Conservation (phyloP, 106 monocot genomes). For the Dioscorea zingiberensis region DNA sequence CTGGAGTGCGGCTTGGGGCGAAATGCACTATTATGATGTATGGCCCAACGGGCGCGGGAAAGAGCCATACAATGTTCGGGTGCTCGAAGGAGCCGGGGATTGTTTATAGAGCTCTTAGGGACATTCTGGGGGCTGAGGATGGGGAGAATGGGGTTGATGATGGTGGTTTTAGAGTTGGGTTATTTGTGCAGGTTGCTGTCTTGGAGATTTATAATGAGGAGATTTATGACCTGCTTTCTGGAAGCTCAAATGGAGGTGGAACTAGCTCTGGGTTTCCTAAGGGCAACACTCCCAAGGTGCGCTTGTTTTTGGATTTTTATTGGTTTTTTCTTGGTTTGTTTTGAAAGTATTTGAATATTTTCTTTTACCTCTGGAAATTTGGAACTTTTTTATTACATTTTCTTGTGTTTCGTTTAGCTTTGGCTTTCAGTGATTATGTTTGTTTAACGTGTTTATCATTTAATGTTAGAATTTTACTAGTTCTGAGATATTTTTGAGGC, state of each 20-base stretch:
- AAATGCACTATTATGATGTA: conserved; percentile 99
- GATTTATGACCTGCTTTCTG: conserved; percentile 86
- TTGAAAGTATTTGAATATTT: too few relatives aligned
- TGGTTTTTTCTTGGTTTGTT: neutral
- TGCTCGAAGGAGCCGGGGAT: conserved; percentile 76
- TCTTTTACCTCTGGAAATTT: too few relatives aligned
- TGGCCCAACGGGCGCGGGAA: conserved; percentile 92
- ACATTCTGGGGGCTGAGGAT: conserved; percentile 48
- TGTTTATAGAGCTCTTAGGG: conserved; percentile 81
- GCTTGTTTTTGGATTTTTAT: neutral
- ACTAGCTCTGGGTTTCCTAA: conserved; percentile 29
- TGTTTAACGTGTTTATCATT: too few relatives aligned
- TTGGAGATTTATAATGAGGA: conserved; percentile 98
- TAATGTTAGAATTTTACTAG: too few relatives aligned
- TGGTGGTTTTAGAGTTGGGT: conserved; percentile 35
- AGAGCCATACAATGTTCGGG: conserved; percentile 99
- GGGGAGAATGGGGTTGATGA: conserved; percentile 24
- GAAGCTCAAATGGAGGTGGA: conserved; percentile 18
- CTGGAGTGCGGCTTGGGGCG: conserved; percentile 55
- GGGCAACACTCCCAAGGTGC: conserved; percentile 74
- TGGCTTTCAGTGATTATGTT: too few relatives aligned
- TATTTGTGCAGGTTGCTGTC: conserved; percentile 80
- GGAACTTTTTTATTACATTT: too few relatives aligned
- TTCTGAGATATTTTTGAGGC: too few relatives aligned
- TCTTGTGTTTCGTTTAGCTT: too few relatives aligned